These are phyloP conservation scores for Auriculariales sp. DNA, from an alignment of 768 basidiomycete genomes.

Conservation along the genomic window DNA sequence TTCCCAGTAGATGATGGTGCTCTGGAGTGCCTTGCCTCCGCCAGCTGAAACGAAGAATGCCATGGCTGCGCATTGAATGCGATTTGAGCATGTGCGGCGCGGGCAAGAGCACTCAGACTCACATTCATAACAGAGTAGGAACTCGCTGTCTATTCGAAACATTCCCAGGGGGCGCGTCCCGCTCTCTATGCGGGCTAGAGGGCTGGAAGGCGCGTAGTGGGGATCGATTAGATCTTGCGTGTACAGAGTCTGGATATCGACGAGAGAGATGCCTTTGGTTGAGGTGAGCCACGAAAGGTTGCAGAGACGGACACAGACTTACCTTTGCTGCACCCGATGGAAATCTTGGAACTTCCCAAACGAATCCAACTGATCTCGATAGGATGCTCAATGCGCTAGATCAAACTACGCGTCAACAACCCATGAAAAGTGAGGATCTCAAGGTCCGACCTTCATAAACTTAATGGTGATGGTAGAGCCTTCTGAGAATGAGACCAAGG, in stretches of 20 bases:
- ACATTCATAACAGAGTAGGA: neutral
- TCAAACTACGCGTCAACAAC: no score
- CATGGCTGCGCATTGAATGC: neutral
- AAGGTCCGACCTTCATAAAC: no score
- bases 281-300: no score
- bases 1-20: neutral
- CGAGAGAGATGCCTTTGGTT: neutral
- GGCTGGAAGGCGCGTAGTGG: neutral
- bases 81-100: neutral
- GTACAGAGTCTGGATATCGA: neutral
- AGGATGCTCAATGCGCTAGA: neutral
- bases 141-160: slow-evolving; percentile 1
- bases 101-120: neutral
- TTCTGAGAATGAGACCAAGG: no score
- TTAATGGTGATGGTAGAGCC: no score
- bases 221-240: neutral
- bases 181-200: neutral
- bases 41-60: neutral
- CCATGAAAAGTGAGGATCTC: no score
- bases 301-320: no score
- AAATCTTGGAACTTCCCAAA: neutral
- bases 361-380: neutral
- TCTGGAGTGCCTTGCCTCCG: neutral
- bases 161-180: neutral
- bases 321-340: neutral